Base-by-base conservation (phyloP, 768 basidiomycete genomes). In the Kwoniella pini region DNA sequence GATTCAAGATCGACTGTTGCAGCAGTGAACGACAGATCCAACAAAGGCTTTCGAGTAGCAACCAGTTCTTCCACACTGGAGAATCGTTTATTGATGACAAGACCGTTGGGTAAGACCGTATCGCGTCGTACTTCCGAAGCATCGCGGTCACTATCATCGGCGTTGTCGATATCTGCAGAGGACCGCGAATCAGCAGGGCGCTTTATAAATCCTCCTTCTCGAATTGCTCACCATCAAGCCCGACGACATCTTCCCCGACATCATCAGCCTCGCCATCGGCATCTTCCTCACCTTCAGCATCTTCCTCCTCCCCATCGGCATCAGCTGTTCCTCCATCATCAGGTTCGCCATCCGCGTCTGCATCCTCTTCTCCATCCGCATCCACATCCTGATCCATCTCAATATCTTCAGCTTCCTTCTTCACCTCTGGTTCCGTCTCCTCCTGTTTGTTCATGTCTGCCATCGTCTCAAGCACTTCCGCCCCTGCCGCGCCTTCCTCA, bases 401-500 rank as follows among this genome's bases (percentile, higher is more conserved):
- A 27, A 61, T 52, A 49, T 61, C 59, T 22, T 45, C 59, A n/a
- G 49, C 36, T 31, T 60, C 61, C 31, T 57, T 52, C 42, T 45
- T 54, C 31, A 65, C 49, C 9, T 71, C 67, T 1, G 57, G 58
- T 9, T 63, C 62, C 24, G 7, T n/a, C 13, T 27, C 24, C 24
- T 13, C 13, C 7, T 22, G 5, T 24, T 43, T 56, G 27, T 12
- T 65, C 51, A 49, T 54, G 31, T 57, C 55, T 24, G 49, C 60
- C 9, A 55, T 51, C 9, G 42, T 57, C 33, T 65, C 58, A 31
- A 53, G 31, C 38, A 48, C 62, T 21, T 61, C 56, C 30, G 39
- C 43, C n/a, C 48, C 43, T 22, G 54, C 61, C 3, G 55, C 63
- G 21, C 42, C 61, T 81, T 86, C 87, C 86, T 87, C 59, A 84